Evolutionary conservation across 2,329 filamentous ascomycete genomes (phyloP).

Genomic region (Scopulariopsis brevicaulis): DNA sequence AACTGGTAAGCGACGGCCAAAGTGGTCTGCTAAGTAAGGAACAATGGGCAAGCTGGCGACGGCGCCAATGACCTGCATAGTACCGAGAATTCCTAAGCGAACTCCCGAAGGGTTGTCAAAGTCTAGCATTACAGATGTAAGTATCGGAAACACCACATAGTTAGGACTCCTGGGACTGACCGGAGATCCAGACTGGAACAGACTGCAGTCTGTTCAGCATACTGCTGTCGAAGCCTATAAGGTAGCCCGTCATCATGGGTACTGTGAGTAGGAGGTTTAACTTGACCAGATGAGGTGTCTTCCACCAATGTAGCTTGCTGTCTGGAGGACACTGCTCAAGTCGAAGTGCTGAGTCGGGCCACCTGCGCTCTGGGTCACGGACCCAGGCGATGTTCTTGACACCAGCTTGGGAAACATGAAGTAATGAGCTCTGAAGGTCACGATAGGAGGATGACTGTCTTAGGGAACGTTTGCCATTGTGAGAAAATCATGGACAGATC

Average conservation of each 20-base stretch:
- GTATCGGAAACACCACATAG: no score
- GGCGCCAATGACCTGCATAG: no score
- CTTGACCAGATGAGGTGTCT: neutral
- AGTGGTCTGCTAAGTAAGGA: no score
- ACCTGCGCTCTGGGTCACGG: neutral
- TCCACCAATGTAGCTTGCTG: neutral
- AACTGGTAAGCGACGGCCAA: no score
- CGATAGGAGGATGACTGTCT: no score
- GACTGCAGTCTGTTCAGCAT: neutral
- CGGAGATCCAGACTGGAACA: neutral
- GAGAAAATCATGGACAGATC: no score
- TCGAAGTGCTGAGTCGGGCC: neutral
- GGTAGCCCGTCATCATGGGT: neutral
- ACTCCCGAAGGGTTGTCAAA: no score
- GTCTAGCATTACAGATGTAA: no score
- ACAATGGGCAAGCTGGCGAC: no score
- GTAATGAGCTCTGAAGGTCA: no score
- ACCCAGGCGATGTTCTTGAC: neutral
- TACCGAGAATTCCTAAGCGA: no score
- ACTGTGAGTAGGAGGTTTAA: neutral
- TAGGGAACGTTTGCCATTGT: no score
- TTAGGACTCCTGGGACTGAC: neutral
- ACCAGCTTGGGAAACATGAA: conserved; percentile 11
- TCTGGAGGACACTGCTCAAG: neutral
- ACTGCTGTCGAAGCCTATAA: neutral